Conservation (phyloP, 192 early-diverging fungal genomes). For the Gamsiella multidivaricata region DNA sequence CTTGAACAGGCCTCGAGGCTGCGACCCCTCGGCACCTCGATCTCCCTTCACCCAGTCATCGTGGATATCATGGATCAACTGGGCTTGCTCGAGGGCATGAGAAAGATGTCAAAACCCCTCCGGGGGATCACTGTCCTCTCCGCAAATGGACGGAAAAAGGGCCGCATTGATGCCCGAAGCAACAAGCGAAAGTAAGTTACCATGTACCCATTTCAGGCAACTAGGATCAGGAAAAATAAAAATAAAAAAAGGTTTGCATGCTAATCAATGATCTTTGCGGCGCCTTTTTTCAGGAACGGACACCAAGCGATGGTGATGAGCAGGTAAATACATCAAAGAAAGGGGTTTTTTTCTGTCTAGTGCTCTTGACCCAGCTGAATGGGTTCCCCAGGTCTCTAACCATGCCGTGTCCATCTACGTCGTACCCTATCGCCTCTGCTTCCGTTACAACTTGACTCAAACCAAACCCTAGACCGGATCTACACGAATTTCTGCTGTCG, state of each 20-base stretch:
- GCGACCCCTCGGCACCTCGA: slow-evolving; percentile 47
- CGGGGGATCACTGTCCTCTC: slow-evolving; percentile 43
- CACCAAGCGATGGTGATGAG: slow-evolving; percentile 53
- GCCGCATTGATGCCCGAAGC: slow-evolving; percentile 46
- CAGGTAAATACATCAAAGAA: slow-evolving; percentile 24
- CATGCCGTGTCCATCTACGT: too few relatives aligned
- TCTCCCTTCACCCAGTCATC: slow-evolving; percentile 47
- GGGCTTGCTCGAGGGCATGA: slow-evolving; percentile 36
- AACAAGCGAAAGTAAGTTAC: slow-evolving; percentile 35
- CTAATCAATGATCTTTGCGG: too few relatives aligned
- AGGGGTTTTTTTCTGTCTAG: background rate
- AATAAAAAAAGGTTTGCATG: too few relatives aligned
- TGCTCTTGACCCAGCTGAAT: background rate
- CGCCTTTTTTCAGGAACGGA: slow-evolving; percentile 21
- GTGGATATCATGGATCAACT: slow-evolving; percentile 42
- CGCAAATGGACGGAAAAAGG: slow-evolving; percentile 33
- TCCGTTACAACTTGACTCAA: too few relatives aligned
- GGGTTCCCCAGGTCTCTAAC: too few relatives aligned
- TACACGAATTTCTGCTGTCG: slow-evolving; percentile 34
- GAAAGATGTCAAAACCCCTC: slow-evolving; percentile 34
- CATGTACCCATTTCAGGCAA: too few relatives aligned
- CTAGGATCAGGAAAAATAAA: too few relatives aligned
- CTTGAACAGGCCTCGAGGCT: slow-evolving; percentile 49
- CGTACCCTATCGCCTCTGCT: too few relatives aligned
- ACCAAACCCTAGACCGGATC: slow-evolving; percentile 18